phyloP scores from a whole-genome alignment of 805 yeast genomes.

The Zygotorulaspora danielsina region DNA sequence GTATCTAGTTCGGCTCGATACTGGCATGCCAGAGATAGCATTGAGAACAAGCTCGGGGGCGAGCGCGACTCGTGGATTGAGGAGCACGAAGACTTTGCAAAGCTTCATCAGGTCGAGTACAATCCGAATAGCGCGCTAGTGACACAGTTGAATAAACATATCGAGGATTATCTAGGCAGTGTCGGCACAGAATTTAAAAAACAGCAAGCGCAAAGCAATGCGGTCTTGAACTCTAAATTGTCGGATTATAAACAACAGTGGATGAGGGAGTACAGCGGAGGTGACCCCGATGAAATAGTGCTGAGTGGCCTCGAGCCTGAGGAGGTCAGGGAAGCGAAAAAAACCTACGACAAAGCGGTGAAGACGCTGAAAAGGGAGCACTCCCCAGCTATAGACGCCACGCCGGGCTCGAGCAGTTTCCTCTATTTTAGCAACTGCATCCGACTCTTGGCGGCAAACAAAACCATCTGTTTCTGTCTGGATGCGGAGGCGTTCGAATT shows the following conservation, averaged over 20 bases:
- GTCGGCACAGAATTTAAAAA: conserved; percentile 8
- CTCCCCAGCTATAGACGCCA: conserved; percentile 22
- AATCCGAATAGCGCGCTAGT: not conserved
- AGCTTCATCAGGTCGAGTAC: conserved; percentile 11
- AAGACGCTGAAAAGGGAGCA: conserved; percentile 20
- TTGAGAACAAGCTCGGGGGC: conserved; percentile 7
- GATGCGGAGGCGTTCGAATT: conserved; percentile 58
- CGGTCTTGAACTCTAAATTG: conserved; percentile 13
- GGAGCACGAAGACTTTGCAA: conserved; percentile 18
- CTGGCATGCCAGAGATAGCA: conserved; percentile 7
- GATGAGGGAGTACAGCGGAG: conserved; percentile 2
- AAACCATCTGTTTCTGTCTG: conserved; percentile 41
- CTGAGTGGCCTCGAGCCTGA: not conserved
- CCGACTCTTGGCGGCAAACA: conserved; percentile 20
- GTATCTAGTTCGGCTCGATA: conserved; percentile 8
- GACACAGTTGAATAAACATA: not conserved
- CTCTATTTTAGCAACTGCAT: conserved; percentile 24
- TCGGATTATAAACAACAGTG: conserved; percentile 8
- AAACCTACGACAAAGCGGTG: conserved; percentile 13
- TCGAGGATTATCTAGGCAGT: conserved; percentile 13
- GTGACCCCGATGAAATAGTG: not conserved
- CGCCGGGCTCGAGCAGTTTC: conserved; percentile 22
- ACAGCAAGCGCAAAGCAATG: conserved; percentile 9
- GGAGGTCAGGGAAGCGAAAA: conserved; percentile 4
- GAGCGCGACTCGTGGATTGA: conserved; percentile 19